Evolutionary conservation across 78 protist genomes (phyloP), one percentile per base, ranked within the genome.

Genomic region (Paulinella micropora): DNA sequence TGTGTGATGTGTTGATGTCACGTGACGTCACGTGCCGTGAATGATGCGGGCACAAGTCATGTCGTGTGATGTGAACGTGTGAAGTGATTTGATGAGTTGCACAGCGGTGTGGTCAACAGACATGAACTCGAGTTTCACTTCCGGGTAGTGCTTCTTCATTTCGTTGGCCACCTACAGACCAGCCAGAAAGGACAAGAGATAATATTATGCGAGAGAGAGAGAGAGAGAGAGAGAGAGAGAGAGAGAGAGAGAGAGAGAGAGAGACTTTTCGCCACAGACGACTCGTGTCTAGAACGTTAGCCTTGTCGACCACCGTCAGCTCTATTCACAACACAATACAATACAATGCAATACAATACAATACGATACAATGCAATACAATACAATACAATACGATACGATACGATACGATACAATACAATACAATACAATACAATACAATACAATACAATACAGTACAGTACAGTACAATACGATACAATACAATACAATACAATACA

Each of bases 261-360:
- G n/a, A n/a, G n/a, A 15, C 84, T 15, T 32, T 81, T 15, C 84
- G 9, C 84, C 84, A 81, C 84, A 84, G 38, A 9, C 90, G 35
- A n/a, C 36, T 15, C 15, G 83, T 67, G 81, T 87, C 90, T 36
- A 87, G 84, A 3, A 87, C 90, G 83, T 87, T 87, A 23, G 90
- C 90, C 90, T 87, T 87, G 83, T 87, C 90, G 31, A 87, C 90
- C 23, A 87, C 90, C 2, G 90, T 87, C n/a, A 87, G 37, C 39
- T 81, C 28, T 51, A 51, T 51, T 23, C 15, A 51, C 73, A 51
- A 23, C 73, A 51, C 73, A 51, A 23, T 51, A 51, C 73, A 23
- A 6, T 51, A 51, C 73, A 23, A 51, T 51, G 73, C 73, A 51
- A 6, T 23, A 23, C 73, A 23, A 23, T 51, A 51, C 15, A 51